These are phyloP conservation scores for Trametes versicolor DNA, from an alignment of 1,284 basidiomycete genomes.

Conservation along the genomic window DNA sequence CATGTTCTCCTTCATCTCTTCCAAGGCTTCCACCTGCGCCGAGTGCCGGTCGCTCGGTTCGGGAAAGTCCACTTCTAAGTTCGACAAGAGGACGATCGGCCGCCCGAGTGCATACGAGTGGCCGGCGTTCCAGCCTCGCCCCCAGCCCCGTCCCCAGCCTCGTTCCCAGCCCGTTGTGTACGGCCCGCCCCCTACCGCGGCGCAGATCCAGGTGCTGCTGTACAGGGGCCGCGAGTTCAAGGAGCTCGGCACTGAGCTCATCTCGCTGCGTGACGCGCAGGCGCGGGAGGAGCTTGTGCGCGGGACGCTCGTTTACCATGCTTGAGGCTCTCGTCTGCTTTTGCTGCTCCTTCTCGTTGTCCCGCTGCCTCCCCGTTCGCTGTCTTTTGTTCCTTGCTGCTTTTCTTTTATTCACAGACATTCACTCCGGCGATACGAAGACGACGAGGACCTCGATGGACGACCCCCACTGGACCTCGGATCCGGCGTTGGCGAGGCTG, in stretches of 20 bases:
- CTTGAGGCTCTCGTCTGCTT: conserved; percentile 9
- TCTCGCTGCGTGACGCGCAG: conserved; percentile 1
- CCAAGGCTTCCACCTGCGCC: neutral
- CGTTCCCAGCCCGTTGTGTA: neutral
- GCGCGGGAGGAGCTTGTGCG: conserved; percentile 5
- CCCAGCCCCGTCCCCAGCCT: too few species aligned
- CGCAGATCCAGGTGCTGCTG: neutral
- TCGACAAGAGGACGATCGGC: too few species aligned
- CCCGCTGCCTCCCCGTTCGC: neutral
- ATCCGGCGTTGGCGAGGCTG: neutral
- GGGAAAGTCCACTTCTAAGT: neutral
- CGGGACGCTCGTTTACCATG: conserved; percentile 4
- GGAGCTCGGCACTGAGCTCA: neutral
- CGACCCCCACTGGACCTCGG: neutral
- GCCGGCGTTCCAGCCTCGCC: too few species aligned
- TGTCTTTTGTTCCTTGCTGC: conserved; percentile 6
- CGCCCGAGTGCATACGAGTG: too few species aligned
- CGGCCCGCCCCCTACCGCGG: neutral
- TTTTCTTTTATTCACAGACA: neutral
- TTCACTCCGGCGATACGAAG: neutral
- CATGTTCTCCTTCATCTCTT: neutral
- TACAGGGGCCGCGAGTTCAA: neutral
- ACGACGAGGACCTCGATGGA: neutral
- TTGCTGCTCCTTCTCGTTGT: neutral
- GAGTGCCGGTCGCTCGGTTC: conserved; percentile 11